Percentiles rank a stretch among this genome's conserved stretches.
phyloP scores from a whole-genome alignment of 2,329 filamentous ascomycete genomes.

The Fusarium succisae region DNA sequence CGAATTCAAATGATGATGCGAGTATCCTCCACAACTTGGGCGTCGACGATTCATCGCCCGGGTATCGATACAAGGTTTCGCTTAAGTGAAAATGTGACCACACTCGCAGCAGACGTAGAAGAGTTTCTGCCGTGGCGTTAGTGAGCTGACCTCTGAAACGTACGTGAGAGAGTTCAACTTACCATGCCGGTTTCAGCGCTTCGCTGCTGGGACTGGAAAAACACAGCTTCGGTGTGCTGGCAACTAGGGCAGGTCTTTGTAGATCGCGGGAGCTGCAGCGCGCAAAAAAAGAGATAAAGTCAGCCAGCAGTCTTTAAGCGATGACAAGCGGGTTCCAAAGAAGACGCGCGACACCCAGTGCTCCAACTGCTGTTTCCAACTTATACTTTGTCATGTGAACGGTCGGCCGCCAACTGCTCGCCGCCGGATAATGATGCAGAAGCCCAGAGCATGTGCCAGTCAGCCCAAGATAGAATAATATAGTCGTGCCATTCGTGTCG shows the following conservation, averaged over 20 bases:
- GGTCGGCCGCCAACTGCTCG: slow-evolving; percentile 29
- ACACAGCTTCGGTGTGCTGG: slow-evolving; percentile 89
- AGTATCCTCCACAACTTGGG: slow-evolving; percentile 29
- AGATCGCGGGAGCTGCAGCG: slow-evolving; percentile 84
- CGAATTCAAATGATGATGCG: slow-evolving; percentile 32
- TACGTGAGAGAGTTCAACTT: slow-evolving; percentile 49
- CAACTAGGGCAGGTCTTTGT: slow-evolving; percentile 88
- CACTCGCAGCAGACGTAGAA: slow-evolving; percentile 96
- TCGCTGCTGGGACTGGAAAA: slow-evolving; percentile 98
- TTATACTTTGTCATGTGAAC: slow-evolving; percentile 26
- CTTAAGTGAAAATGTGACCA: slow-evolving; percentile 81
- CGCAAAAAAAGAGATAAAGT: slow-evolving; percentile 50
- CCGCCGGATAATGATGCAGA: slow-evolving; percentile 14
- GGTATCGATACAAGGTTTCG: slow-evolving; percentile 40
- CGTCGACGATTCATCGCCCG: slow-evolving; percentile 19
- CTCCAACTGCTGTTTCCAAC: slow-evolving; percentile 40
- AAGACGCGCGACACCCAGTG: slow-evolving; percentile 38
- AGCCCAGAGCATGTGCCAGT: slow-evolving; percentile 43
- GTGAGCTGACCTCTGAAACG: background rate
- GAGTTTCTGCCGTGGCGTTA: slow-evolving; percentile 70
- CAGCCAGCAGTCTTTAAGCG: slow-evolving; percentile 52
- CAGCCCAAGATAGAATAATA: slow-evolving; percentile 6
- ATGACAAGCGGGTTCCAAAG: slow-evolving; percentile 43
- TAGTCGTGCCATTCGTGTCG: slow-evolving; percentile 23
- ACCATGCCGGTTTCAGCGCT: slow-evolving; percentile 99